Evolutionary conservation across 2,329 filamentous ascomycete genomes (phyloP), one percentile per base, ranked within the genome.

Genomic region (Fusarium luffae): DNA sequence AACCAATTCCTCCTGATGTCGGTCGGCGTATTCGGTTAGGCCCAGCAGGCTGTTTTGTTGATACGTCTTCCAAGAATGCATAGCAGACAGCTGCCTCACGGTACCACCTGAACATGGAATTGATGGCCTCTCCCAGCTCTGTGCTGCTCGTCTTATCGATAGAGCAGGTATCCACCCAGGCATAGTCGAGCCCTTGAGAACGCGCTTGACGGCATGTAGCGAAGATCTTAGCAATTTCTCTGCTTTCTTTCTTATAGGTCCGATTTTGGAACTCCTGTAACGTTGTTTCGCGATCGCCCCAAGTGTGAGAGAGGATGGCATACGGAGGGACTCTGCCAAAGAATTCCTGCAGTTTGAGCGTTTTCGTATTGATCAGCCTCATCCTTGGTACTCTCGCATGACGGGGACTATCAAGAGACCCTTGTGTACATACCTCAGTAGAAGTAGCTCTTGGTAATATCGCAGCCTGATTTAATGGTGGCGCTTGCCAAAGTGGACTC

Each of bases 31-130:
- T 37, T 6, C 9, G 5, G 6, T 7, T 37, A n/a, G 34, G 32
- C 32, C 3, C 8, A 34, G 32, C 32, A 3, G 8, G 16, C 16
- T n/a, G 34, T 10, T 37, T 37, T 37, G 9, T n/a, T 6, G 34
- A 37, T 6, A 74, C 70, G 41, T 75, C 73, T 3, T 68, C 60
- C 46, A 75, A 63, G 56, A 73, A 70, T 19, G 57, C 71, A 27
- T 70, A 75, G 52, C 73, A 75, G 23, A 58, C 27, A 16, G 63
- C 34, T 14, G 73, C 60, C 19, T 72, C 63, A 7, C 30, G 62
- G 55, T 75, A 75, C 73, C 73, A 75, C 14, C 48, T 58, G 40
- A 75, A 75, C 73, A 75, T 75, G 52, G 71, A 74, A 46, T 75
- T 75, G 49, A 75, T 48, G 27, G 73, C 61, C 47, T 75, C 69